Evolutionary conservation across 176 grass and related monocot species (phyloP), one percentile per base, ranked within the genome.

Genomic region (Cymbopogon citratus): DNA sequence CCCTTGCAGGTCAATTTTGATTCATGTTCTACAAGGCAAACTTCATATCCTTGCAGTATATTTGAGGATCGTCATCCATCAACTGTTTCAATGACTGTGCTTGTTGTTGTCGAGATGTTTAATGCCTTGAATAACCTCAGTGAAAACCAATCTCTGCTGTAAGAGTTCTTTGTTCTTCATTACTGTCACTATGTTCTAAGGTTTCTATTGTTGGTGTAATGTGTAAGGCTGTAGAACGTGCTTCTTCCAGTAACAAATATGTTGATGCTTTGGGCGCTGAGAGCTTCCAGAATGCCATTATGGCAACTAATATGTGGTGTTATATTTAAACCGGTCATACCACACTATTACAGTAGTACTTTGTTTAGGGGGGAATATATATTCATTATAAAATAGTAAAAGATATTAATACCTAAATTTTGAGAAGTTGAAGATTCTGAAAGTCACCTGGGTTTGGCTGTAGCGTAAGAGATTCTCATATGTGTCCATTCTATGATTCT

Each of bases 121-220:
- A 99, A 99, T 93, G 96, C 96, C 74, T 85, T 99, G 80, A 99
- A 99, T 88, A 99, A 99, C 88, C 87, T 99, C 43, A 95, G 96
- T 88, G 96, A 99, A 91, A 99, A 99, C 59, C 96, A 99, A 70
- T 99, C 96, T 66, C 91, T 99, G 43, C 57, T 99, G 96, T 99
- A 93, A 95, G 88, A 62, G 24, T 7, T 72, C 74, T 57, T 48
- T 60, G 63, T 66, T 18, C 83, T 76, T 82, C 12, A 78, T 74
- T 11, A 57, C 8, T 80, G 9, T n/a, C 12, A 38, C 69, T 68
- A 66, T 78, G 35, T 77, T 29, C 45, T 52, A 34, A 10, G 2
- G 26, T 41, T 77, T 35, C 11, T 8, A 8, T 56, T 12, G 54
- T 77, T 46, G 69, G 16, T 59, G 21, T 69, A 43, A 24, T 16